Percentiles rank a stretch among this genome's conserved stretches.
These are phyloP conservation scores for Telopea speciosissima DNA, from an alignment of 177 flowering plant genomes.

Conservation along the genomic window DNA sequence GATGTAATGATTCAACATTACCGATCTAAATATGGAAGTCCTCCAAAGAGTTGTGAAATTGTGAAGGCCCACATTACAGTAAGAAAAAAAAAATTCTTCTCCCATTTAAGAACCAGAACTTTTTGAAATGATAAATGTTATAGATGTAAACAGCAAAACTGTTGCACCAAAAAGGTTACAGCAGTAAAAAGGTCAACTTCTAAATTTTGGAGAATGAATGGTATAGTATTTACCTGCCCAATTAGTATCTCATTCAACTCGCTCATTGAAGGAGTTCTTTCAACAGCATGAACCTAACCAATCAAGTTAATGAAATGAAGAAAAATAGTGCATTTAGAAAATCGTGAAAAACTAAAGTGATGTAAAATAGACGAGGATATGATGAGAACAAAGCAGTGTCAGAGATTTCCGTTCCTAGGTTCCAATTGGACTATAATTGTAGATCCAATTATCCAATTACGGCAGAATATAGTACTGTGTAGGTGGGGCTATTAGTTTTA, in stretches of 20 bases:
- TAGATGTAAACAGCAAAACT: neutral
- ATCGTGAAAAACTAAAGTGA: neutral
- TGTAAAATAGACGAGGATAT: neutral
- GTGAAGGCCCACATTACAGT: neutral
- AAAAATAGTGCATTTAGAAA: too few species aligned
- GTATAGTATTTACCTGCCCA: constrained; percentile 62
- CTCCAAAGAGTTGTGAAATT: neutral
- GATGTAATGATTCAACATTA: neutral
- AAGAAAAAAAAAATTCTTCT: neutral
- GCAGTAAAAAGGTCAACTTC: neutral
- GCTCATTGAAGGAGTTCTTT: constrained; percentile 98
- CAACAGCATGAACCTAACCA: constrained; percentile 78
- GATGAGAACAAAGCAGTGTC: too few species aligned
- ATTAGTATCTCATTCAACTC: constrained; percentile 92
- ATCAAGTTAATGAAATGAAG: constrained; percentile 8
- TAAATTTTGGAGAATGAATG: neutral
- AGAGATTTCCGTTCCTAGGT: too few species aligned
- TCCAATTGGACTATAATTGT: too few species aligned
- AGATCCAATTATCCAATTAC: too few species aligned
- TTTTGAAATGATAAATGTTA: neutral
- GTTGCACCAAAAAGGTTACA: neutral
- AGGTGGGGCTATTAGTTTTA: too few species aligned
- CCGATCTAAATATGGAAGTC: neutral
- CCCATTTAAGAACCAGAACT: neutral
- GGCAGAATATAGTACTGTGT: too few species aligned